Conservation (phyloP, 176 grass and related monocot species). For the Triticum timopheevii region DNA sequence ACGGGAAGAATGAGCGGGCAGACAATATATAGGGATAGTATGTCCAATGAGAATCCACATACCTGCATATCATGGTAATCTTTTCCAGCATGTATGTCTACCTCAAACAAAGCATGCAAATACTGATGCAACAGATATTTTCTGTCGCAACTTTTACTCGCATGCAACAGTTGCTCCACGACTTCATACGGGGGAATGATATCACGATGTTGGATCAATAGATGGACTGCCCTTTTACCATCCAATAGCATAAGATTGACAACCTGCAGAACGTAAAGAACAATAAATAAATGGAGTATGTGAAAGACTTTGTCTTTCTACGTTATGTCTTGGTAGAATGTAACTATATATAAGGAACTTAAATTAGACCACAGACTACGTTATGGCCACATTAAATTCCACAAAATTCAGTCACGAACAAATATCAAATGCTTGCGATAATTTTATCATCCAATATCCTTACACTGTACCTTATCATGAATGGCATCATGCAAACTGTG, state of each 20-base stretch:
- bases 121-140: slow-evolving; percentile 81
- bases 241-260: slow-evolving; percentile 85
- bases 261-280: slow-evolving; percentile 49
- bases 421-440: background rate
- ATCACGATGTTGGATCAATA: slow-evolving; percentile 88
- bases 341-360: background rate
- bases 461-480: slow-evolving; percentile 71
- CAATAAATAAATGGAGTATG: slow-evolving; percentile 1
- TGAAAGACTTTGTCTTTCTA: background rate
- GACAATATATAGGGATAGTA: background rate
- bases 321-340: background rate
- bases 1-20: background rate
- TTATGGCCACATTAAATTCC: background rate
- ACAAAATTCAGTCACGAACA: background rate
- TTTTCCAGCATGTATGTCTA: slow-evolving; percentile 80
- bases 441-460: slow-evolving; percentile 7
- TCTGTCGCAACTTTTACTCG: slow-evolving; percentile 63
- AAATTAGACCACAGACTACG: background rate
- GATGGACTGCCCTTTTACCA: slow-evolving; percentile 66
- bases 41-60: slow-evolving; percentile 13
- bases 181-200: slow-evolving; percentile 85
- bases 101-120: slow-evolving; percentile 95
- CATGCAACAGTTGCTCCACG: slow-evolving; percentile 61
- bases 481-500: slow-evolving; percentile 69
- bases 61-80: slow-evolving; percentile 99